phyloP scores from a whole-genome alignment of 2,329 filamentous ascomycete genomes.

The Emergomyces africanus region DNA sequence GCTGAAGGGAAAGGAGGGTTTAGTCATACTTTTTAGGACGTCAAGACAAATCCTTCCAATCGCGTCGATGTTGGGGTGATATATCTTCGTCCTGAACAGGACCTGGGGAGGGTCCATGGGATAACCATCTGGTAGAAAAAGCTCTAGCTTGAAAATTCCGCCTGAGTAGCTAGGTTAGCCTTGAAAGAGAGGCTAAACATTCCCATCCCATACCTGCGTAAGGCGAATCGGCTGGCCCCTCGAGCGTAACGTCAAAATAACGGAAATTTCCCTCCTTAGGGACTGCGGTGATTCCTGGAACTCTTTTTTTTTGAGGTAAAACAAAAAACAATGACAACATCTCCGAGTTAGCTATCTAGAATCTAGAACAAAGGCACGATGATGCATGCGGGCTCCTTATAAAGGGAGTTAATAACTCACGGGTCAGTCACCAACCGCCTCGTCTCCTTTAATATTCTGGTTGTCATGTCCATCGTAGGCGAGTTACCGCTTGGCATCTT shows the following conservation, averaged over 20 bases:
- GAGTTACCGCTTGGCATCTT: not conserved
- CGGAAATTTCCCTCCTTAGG: constrained; percentile 95
- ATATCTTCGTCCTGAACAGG: constrained; percentile 96
- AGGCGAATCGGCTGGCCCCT: constrained; percentile 81
- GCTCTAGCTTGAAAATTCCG: constrained; percentile 90
- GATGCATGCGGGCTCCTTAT: not conserved
- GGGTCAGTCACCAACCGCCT: constrained; percentile 94
- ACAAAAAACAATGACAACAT: constrained; percentile 1
- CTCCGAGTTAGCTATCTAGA: not conserved
- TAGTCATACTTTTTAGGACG: constrained; percentile 74
- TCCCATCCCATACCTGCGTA: constrained; percentile 59
- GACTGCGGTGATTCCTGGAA: constrained; percentile 88
- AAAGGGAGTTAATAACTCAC: constrained; percentile 41
- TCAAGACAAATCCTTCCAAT: constrained; percentile 94
- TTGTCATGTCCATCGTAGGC: constrained; percentile 58
- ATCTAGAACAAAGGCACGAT: not conserved
- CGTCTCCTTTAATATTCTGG: constrained; percentile 97
- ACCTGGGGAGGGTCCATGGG: constrained; percentile 99
- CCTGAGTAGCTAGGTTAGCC: constrained; percentile 28
- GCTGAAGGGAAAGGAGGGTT: not conserved
- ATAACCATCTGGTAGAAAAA: constrained; percentile 97
- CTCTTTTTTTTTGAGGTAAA: constrained; percentile 45
- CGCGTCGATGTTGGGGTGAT: constrained; percentile 98
- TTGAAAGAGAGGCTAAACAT: not conserved
- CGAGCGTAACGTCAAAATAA: constrained; percentile 96